Percentiles rank a stretch among this genome's conserved stretches.
phyloP scores from a whole-genome alignment of 2,329 filamentous ascomycete species.

The Aureobasidium sp. region DNA sequence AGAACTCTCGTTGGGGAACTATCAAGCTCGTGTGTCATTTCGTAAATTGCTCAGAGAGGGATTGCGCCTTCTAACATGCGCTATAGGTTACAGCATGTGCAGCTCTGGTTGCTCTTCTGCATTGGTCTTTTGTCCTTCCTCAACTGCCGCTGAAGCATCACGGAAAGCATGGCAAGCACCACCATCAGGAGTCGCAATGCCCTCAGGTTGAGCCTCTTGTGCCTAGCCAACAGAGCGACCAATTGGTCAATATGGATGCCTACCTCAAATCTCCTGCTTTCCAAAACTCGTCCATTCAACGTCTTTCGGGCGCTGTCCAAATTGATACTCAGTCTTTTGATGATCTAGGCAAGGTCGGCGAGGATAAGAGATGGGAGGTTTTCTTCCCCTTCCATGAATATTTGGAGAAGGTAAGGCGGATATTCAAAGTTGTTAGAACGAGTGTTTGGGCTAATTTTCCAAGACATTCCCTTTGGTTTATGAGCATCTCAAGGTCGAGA shows the following conservation, averaged over 20 bases:
- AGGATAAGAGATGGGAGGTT: constrained; percentile 49
- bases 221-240: constrained; percentile 16
- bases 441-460: too few species aligned
- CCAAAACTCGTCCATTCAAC: constrained; percentile 32
- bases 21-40: not conserved
- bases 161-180: constrained; percentile 15
- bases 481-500: constrained; percentile 36
- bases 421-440: too few species aligned
- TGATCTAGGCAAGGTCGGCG: constrained; percentile 47
- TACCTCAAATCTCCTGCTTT: constrained; percentile 26
- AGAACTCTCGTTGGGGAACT: not conserved
- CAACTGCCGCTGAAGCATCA: constrained; percentile 2
- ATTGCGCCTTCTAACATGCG: not conserved
- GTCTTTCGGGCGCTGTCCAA: constrained; percentile 49
- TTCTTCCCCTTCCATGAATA: constrained; percentile 47
- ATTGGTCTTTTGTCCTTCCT: not conserved
- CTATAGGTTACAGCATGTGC: not conserved
- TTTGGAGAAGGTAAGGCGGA: constrained; percentile 28
- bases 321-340: constrained; percentile 52
- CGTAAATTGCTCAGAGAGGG: not conserved
- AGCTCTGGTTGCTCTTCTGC: not conserved
- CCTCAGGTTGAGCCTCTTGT: constrained; percentile 17
- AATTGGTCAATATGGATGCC: constrained; percentile 26
- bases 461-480: constrained; percentile 45
- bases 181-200: constrained; percentile 13